Percentiles rank a stretch among this genome's conserved stretches.
Evolutionary conservation across 1,284 basidiomycete genomes (phyloP).

Genomic region (Apiotrichum gamsii): DNA sequence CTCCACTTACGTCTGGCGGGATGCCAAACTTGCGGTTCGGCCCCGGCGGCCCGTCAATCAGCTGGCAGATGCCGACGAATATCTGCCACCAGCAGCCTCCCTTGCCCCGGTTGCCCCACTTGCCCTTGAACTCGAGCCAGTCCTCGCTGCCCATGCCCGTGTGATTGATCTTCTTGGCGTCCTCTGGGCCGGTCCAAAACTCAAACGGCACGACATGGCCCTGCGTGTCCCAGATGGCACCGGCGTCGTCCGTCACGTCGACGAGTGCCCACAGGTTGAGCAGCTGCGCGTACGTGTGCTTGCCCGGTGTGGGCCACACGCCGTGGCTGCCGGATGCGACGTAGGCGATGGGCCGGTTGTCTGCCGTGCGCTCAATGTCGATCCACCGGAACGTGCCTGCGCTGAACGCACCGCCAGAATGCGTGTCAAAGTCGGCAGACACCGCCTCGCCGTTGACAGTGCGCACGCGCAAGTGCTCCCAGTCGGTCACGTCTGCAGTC

Average conservation of each 20-base stretch:
- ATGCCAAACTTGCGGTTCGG: slow-evolving; percentile 37
- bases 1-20: slow-evolving; percentile 30
- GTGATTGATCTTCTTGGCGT: slow-evolving; percentile 21
- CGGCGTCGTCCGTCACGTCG: slow-evolving; percentile 39
- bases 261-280: slow-evolving; percentile 33
- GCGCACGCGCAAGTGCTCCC: slow-evolving; percentile 39
- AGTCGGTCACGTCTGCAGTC: slow-evolving; percentile 38
- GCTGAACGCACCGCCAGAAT: slow-evolving; percentile 32
- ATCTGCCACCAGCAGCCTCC: slow-evolving; percentile 39
- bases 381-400: slow-evolving; percentile 40
- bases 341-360: slow-evolving; percentile 38
- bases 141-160: slow-evolving; percentile 14
- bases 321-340: slow-evolving; percentile 41
- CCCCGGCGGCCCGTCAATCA: slow-evolving; percentile 34
- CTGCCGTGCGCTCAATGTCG: slow-evolving; percentile 28
- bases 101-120: slow-evolving; percentile 40
- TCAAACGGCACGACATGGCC: slow-evolving; percentile 30
- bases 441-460: slow-evolving; percentile 37
- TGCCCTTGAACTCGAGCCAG: slow-evolving; percentile 40
- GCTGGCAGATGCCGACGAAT: slow-evolving; percentile 36
- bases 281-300: slow-evolving; percentile 37
- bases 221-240: slow-evolving; percentile 42
- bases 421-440: slow-evolving; percentile 40
- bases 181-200: slow-evolving; percentile 32
- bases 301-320: slow-evolving; percentile 38